Evolutionary conservation across 2,329 filamentous ascomycete species (phyloP), one percentile per base, ranked within the genome.

Genomic region (Podosphaera xanthii): DNA sequence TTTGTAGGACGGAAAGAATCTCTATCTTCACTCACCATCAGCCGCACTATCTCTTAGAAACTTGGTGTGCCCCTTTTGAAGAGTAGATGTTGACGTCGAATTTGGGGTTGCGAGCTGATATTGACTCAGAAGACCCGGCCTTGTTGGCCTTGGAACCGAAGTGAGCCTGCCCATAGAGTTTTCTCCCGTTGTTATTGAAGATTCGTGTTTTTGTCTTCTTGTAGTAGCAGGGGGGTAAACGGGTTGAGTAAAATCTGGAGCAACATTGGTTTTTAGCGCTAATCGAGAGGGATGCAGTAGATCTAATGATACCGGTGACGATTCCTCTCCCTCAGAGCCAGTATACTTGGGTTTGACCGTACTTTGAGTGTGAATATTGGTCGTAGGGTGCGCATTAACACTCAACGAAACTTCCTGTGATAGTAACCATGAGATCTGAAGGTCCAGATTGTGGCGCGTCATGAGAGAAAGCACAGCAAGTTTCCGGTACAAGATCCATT

Each of bases 381-480:
- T 10, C 10, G 36, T 40, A 40, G 36, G 10, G 36, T 40, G 36
- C 36, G 36, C 36, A 40, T 40, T 40, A 58, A 58, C 59, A 59
- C 58, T 62, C 35, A 65, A 62, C 42, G 62, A 62, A 64, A 66
- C 63, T 64, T 65, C 60, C 58, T 62, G 62, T 49, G 64, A 63
- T 57, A 69, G 63, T 59, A 70, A 65, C 68, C 68, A 70, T 60
- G 67, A 65, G 61, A 69, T 66, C 58, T 70, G 68, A 63, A 49
- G 59, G 61, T 64, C 62, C 49, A 70, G 65, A 63, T 70, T 70
- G 63, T 70, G 64, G 61, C 65, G 64, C 68, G 68, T 70, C 68
- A 70, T 70, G 63, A 64, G 66, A 66, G 61, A 59, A 60, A 58
- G 34, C 63, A 60, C 56, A 53, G 59, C 60, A 59, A 59, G 58